These are phyloP conservation scores for Fusarium brevicatenulatum DNA, from an alignment of 2,329 filamentous ascomycete genomes.

Conservation along the genomic window DNA sequence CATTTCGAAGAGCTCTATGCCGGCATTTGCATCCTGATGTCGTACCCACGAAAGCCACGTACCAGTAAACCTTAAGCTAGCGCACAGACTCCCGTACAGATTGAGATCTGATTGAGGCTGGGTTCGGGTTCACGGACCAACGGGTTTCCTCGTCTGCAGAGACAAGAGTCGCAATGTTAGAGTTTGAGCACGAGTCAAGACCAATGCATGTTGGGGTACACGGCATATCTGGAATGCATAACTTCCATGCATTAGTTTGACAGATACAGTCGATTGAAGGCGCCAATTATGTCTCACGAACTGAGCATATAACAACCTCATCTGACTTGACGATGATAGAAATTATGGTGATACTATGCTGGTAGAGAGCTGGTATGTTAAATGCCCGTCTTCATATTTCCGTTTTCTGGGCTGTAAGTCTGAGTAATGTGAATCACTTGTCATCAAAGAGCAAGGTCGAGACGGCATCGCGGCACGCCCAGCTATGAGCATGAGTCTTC, in stretches of 20 bases:
- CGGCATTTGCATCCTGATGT: background rate
- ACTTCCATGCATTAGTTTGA: background rate
- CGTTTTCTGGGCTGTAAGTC: background rate
- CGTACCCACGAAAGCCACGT: background rate
- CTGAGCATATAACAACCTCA: background rate
- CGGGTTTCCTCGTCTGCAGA: background rate
- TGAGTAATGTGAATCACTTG: too few species aligned
- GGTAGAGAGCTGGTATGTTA: too few species aligned
- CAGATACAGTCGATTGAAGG: background rate
- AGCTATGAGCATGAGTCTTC: background rate
- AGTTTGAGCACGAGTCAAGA: background rate
- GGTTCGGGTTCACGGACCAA: background rate
- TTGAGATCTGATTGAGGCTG: background rate
- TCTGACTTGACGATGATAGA: background rate
- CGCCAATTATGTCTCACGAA: background rate
- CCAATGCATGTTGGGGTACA: background rate
- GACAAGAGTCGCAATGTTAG: background rate
- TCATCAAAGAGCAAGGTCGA: rapidly evolving
- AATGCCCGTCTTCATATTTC: background rate
- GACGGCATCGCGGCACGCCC: too few species aligned
- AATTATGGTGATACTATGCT: too few species aligned
- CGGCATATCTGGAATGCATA: background rate
- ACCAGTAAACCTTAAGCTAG: background rate
- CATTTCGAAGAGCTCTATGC: background rate
- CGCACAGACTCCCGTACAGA: background rate